Conservation (phyloP, 768 basidiomycete genomes). For the Floccularia luteovirens region DNA sequence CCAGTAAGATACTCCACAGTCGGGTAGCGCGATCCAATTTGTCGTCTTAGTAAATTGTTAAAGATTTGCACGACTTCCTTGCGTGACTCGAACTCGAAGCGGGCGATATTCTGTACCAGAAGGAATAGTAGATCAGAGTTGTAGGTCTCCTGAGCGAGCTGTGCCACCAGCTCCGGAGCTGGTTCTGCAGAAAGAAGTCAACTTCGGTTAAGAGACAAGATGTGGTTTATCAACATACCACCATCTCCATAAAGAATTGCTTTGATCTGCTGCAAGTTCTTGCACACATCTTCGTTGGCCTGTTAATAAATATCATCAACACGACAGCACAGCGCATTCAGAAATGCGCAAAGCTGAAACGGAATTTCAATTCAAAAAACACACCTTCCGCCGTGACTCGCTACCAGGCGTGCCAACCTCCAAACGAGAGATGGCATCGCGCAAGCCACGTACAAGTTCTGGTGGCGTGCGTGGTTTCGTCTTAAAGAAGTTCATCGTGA, state of each 20-base stretch:
- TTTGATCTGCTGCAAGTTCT: constrained; percentile 89
- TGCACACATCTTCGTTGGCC: constrained; percentile 87
- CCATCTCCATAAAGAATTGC: constrained; percentile 81
- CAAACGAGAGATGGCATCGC: constrained; percentile 72
- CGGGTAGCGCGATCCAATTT: constrained; percentile 92
- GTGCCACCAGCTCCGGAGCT: constrained; percentile 83
- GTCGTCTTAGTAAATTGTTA: constrained; percentile 83
- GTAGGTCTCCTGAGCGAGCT: constrained; percentile 95
- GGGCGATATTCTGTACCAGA: constrained; percentile 74
- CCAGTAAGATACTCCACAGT: constrained; percentile 90
- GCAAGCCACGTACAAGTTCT: constrained; percentile 76
- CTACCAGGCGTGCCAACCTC: constrained; percentile 67
- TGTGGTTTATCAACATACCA: constrained; percentile 32
- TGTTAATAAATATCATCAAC: constrained; percentile 18
- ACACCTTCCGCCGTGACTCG: constrained; percentile 76
- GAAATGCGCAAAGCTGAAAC: constrained; percentile 7
- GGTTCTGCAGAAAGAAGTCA: constrained; percentile 60
- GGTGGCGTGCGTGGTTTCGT: constrained; percentile 82
- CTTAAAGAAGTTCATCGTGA: constrained; percentile 99
- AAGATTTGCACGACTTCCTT: constrained; percentile 83
- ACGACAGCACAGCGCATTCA: too few species aligned
- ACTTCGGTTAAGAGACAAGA: constrained; percentile 6
- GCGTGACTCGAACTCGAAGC: constrained; percentile 91
- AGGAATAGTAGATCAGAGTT: constrained; percentile 78
- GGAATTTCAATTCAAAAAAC: constrained; percentile 9